Conservation (phyloP, 371 early-diverging fungal genomes). For the Entomophthora muscae region DNA sequence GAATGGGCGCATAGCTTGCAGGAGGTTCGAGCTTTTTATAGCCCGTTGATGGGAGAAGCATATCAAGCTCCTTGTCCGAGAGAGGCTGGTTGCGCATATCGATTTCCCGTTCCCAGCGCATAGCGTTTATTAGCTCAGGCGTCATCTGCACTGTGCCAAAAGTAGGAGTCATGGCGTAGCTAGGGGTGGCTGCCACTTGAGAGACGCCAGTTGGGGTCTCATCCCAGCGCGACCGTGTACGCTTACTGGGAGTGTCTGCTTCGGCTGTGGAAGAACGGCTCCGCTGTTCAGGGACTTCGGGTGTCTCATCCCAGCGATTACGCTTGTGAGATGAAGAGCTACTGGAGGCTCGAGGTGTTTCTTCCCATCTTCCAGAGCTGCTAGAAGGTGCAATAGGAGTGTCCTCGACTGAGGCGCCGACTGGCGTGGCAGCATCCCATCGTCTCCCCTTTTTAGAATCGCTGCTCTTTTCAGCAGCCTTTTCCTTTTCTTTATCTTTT, state of each 20-base stretch:
- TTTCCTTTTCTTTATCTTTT: constrained; percentile 33
- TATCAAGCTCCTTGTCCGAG: constrained; percentile 86
- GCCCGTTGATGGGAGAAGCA: constrained; percentile 78
- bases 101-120: constrained; percentile 69
- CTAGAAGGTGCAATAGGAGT: neutral
- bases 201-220: constrained; percentile 43
- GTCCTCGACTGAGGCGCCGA: constrained; percentile 18
- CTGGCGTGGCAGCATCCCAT: constrained; percentile 78
- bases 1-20: constrained; percentile 74
- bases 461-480: constrained; percentile 21
- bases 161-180: neutral
- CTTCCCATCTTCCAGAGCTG: constrained; percentile 35
- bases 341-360: constrained; percentile 33
- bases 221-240: constrained; percentile 63
- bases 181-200: neutral
- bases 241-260: constrained; percentile 26
- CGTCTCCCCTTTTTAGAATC: constrained; percentile 41
- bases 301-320: constrained; percentile 40
- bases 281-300: constrained; percentile 23
- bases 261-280: constrained; percentile 14
- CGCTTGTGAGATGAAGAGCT: constrained; percentile 23
- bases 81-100: constrained; percentile 70
- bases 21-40: constrained; percentile 87
- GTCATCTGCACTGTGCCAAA: constrained; percentile 44
- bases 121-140: constrained; percentile 51